Evolutionary conservation across 148 eudicot genomes (phyloP).

Genomic region (Rhododendron henanense): DNA sequence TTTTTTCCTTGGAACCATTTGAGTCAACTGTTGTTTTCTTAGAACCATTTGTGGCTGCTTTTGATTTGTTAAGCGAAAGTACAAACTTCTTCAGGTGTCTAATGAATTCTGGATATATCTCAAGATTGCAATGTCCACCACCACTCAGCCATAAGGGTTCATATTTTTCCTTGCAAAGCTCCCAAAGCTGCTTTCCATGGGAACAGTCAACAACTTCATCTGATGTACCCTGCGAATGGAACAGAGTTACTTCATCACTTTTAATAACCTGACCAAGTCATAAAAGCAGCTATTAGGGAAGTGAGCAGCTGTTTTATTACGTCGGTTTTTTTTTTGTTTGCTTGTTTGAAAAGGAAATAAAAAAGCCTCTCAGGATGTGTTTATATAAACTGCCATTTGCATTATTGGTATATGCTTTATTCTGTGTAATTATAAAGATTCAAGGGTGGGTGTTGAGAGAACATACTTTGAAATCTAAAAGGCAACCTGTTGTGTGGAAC

Average conservation of each 20-base stretch:
- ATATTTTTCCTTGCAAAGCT: conserved; percentile 79
- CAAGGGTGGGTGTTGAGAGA: not conserved
- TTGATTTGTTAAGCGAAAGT: conserved; percentile 55
- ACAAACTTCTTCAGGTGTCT: conserved; percentile 81
- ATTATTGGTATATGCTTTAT: not conserved
- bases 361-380: not conserved
- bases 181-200: conserved; percentile 90
- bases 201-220: conserved; percentile 94
- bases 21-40: conserved; percentile 34
- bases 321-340: not conserved
- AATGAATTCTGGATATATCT: conserved; percentile 84
- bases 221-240: conserved; percentile 63
- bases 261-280: not conserved
- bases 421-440: not conserved
- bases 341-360: not conserved
- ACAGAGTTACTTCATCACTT: not conserved
- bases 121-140: conserved; percentile 95
- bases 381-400: not conserved
- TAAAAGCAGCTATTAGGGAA: not conserved
- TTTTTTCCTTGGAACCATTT: conserved; percentile 29
- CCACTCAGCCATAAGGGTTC: conserved; percentile 93
- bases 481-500: not conserved
- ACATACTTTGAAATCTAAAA: not conserved
- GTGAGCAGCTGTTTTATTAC: not conserved
- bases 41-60: conserved; percentile 29